A percentile compares a stretch with the other conserved stretches of the same genome.
These are phyloP conservation scores for Helotiales sp. DNA, from an alignment of 2,329 filamentous ascomycete genomes.

Conservation along the genomic window DNA sequence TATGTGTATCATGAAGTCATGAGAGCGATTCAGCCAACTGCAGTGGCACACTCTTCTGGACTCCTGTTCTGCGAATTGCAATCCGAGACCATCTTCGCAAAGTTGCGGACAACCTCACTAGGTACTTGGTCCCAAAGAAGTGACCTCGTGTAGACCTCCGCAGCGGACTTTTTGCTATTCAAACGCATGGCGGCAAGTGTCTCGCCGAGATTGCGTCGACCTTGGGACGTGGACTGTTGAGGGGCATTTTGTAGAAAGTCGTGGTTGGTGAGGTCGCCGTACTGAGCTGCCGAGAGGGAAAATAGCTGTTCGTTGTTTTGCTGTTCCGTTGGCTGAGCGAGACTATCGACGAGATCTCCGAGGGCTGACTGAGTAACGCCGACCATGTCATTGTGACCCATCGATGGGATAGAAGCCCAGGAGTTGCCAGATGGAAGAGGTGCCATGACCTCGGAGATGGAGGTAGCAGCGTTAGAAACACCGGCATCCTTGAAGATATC, in stretches of 20 bases:
- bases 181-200: conserved; percentile 79
- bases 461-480: conserved; percentile 52
- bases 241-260: conserved; percentile 68
- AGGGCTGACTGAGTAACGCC: conserved; percentile 64
- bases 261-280: conserved; percentile 80
- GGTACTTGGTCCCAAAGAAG: conserved; percentile 95
- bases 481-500: conserved; percentile 83
- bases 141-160: conserved; percentile 91
- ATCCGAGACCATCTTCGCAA: conserved; percentile 88
- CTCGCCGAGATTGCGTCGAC: conserved; percentile 78
- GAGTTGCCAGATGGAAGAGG: conserved; percentile 58
- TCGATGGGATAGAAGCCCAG: conserved; percentile 52
- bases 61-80: conserved; percentile 54
- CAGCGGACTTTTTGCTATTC: conserved; percentile 72
- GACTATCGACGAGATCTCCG: conserved; percentile 68
- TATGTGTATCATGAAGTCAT: conserved; percentile 11
- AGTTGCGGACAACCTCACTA: conserved; percentile 87
- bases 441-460: conserved; percentile 48
- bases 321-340: conserved; percentile 78
- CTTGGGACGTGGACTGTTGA: conserved; percentile 60
- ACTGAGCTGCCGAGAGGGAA: conserved; percentile 83
- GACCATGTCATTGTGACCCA: conserved; percentile 51
- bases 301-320: conserved; percentile 90
- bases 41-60: conserved; percentile 32
- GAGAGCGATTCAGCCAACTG: conserved; percentile 29